Evolutionary conservation across 179 eudicot genomes (phyloP).

Genomic region (Gypsophila paniculata): DNA sequence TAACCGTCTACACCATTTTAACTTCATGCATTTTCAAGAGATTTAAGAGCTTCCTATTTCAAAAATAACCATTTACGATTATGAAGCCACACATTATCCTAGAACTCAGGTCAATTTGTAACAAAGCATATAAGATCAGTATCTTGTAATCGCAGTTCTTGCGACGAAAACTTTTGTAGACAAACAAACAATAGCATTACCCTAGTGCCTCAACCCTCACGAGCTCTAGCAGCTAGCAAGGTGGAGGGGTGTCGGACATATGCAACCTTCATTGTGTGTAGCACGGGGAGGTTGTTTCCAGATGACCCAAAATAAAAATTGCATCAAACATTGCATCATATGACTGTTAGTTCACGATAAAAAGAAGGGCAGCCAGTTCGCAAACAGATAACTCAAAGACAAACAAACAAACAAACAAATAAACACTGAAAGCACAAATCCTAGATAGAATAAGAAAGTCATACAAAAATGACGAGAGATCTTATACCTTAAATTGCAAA

Average conservation of each 20-base stretch:
- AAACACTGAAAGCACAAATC: conserved; percentile 11
- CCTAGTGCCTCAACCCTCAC: too few relatives aligned
- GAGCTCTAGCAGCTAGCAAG: too few relatives aligned
- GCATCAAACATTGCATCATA: too few relatives aligned
- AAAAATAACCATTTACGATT: conserved; percentile 2
- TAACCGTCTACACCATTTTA: background rate
- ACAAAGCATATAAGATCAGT: background rate
- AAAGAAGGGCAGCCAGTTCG: background rate
- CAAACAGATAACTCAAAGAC: background rate
- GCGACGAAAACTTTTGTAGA: too few relatives aligned
- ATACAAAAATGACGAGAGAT: conserved; percentile 1
- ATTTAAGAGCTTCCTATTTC: background rate
- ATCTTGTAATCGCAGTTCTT: background rate
- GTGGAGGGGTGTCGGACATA: too few relatives aligned
- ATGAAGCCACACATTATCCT: background rate
- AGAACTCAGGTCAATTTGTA: background rate
- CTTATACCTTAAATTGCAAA: conserved; percentile 77
- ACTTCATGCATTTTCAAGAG: background rate
- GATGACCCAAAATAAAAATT: too few relatives aligned
- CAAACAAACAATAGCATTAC: too few relatives aligned
- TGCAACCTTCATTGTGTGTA: too few relatives aligned
- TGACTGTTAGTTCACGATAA: too few relatives aligned
- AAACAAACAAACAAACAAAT: background rate
- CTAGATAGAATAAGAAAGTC: background rate
- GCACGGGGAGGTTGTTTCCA: too few relatives aligned